These are phyloP conservation scores for Adiantum capillusveneris DNA, from an alignment of 75 land plant genomes.

Conservation along the genomic window DNA sequence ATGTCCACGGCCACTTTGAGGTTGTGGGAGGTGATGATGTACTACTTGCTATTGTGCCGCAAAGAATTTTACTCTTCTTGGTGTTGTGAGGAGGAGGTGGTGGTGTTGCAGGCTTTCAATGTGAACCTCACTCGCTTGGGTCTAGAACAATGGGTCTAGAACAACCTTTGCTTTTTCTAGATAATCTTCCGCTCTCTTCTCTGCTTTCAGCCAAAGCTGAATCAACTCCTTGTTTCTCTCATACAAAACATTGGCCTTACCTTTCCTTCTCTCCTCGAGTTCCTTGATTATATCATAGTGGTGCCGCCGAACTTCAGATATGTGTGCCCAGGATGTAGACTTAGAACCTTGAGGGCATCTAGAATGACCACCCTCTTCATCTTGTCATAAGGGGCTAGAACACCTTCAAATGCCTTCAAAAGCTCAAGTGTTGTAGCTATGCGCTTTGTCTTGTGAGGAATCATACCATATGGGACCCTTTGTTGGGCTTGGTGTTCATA, in stretches of 20 bases:
- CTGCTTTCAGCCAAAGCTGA: slow-evolving; percentile 18
- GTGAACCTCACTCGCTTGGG: too few species aligned
- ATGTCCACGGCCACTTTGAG: too few species aligned
- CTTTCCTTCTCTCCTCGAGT: slow-evolving; percentile 29
- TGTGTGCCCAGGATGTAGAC: slow-evolving; percentile 67
- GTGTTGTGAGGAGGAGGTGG: too few species aligned
- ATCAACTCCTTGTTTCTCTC: slow-evolving; percentile 29
- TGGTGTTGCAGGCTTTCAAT: too few species aligned
- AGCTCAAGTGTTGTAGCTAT: slow-evolving; percentile 38
- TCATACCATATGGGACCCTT: slow-evolving; percentile 42
- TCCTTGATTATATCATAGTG: slow-evolving; percentile 63
- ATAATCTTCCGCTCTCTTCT: slow-evolving; percentile 14
- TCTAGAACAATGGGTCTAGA: too few species aligned
- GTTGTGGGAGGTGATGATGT: too few species aligned
- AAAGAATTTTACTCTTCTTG: too few species aligned
- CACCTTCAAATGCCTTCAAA: slow-evolving; percentile 47
- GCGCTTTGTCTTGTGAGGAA: slow-evolving; percentile 53
- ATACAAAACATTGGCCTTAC: slow-evolving; percentile 22
- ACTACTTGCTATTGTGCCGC: too few species aligned
- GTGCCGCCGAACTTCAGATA: slow-evolving; percentile 74
- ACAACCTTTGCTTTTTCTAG: slow-evolving; percentile 3
- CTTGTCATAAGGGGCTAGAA: slow-evolving; percentile 49
- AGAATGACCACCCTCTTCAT: slow-evolving; percentile 49
- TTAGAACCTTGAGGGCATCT: slow-evolving; percentile 58
- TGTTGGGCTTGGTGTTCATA: slow-evolving; percentile 51